Evolutionary conservation across 225 moss, liverwort and hornwort genomes (phyloP).

Genomic region (Thuidium tamariscinum): DNA sequence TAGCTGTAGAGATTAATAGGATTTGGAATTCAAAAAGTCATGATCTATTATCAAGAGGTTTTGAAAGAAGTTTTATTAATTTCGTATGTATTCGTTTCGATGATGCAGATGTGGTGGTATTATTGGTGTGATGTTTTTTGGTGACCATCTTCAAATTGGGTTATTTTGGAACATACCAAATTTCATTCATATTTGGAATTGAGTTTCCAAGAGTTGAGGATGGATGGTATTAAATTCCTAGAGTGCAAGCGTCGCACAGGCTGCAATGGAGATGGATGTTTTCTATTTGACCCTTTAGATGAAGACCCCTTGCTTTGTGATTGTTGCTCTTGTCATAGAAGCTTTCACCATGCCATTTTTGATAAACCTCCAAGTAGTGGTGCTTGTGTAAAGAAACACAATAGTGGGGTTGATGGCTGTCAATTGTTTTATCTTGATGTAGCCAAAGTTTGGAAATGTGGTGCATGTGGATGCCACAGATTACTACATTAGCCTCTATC

Average conservation of each 20-base stretch:
- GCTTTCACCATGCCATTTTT: neutral
- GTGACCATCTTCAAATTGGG: neutral
- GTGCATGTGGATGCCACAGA: neutral
- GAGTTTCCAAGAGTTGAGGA: neutral
- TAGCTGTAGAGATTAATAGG: too few species aligned
- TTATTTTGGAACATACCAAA: too few species aligned
- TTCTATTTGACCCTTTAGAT: neutral
- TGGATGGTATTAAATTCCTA: neutral
- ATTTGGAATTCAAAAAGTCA: too few species aligned
- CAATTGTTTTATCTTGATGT: neutral
- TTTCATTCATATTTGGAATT: rapidly evolving
- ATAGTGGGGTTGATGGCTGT: neutral
- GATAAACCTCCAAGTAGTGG: neutral
- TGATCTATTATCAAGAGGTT: too few species aligned
- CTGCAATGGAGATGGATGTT: neutral
- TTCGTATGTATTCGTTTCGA: too few species aligned
- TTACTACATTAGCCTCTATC: neutral
- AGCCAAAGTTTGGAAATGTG: neutral
- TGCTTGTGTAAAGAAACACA: neutral
- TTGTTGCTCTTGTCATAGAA: neutral
- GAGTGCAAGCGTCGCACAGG: neutral
- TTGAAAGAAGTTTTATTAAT: too few species aligned
- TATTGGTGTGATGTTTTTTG: neutral
- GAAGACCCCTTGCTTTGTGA: neutral
- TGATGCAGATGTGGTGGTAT: too few species aligned